Base-by-base conservation (phyloP, 202 grass and related monocot species). In the Zizania palustris region DNA sequence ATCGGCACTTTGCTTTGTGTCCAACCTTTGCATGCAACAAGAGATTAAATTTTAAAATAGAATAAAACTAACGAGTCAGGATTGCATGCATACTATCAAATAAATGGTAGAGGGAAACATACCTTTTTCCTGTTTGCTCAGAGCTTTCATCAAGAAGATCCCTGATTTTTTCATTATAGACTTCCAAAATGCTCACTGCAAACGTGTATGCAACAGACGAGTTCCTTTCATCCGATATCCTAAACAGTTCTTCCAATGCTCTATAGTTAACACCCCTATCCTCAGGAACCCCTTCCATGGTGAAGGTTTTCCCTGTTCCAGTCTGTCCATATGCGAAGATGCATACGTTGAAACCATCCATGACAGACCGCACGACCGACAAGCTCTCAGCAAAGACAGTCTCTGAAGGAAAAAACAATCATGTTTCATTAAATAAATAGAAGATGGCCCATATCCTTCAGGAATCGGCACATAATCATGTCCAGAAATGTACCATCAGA, bases 271-370 rank as follows among this genome's bases (percentile, higher is more conserved):
- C 96, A 21, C 96, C 96, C 72, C 92, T 93, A 58, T 96, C 85
- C 38, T 91, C 92, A 54, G 83, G 77, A 80, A 87, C 58, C 22
- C 96, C 96, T 88, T 99, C 92, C 96, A 99, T 99, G 38, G 96
- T 99, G 81, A 91, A 99, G 3, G 96, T 99, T 73, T 99, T 96
- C 36, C 92, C 92, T 0, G 96, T 88, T 79, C 96, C 96, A 43
- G 92, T 99, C 45, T 99, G 96, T 33, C 96, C 96, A 67, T 96
- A 99, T 15, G 96, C 96, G 51, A 99, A 96, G 51, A 99, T 99
- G 69, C 96, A 99, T 22, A 99, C 92, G 9, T 99, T 99, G 85
- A 88, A 99, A 15, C 96, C 96, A 37, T 99, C 96, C 68, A 99
- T 75, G 0, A 92, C 96, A 11, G 92, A 96, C 64, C 80, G 85